Evolutionary conservation across 148 eudicot species (phyloP), one percentile per base, ranked within the genome.

Genomic region (Arbutus unedo): DNA sequence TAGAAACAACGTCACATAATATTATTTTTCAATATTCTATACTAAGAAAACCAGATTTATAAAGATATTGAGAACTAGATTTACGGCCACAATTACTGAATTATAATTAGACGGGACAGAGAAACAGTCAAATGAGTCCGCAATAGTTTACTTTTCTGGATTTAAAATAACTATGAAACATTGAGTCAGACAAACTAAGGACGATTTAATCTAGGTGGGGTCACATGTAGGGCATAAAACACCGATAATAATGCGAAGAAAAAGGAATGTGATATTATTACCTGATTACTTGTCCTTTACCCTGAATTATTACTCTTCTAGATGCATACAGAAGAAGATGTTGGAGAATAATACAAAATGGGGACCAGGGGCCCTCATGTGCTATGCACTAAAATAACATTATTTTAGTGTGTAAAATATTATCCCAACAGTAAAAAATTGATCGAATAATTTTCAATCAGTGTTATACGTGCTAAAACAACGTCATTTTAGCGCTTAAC

Each of bases 121-220:
- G 62, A 54, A 81, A 89, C 87, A 85, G 85, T 89, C 87, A 86
- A 86, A 89, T 78, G 38, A 31, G 67, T 85, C 53, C 49, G 38
- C 21, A 74, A 21, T 31, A 53, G 71, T 19, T 55, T 78, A 43
- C 50, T 41, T 49, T 53, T 1, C 68, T 16, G 19, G 41, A 38
- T 57, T 57, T 11, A 23, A 4, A 45, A 43, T 8, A 18, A 18
- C 0, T 18, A 6, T 21, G 50, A 53, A 25, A 11, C n/a, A n/a
- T n/a, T 2, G 2, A 54, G 55, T 16, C 67, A 11, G 49, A 18
- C 6, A 54, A 56, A 16, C 19, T 56, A 67, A 49, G 38, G 14
- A 15, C 59, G 60, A 76, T 15, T 6, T 66, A 41, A n/a, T n/a
- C n/a, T n/a, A 64, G 66, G 64, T 25, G 76, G 79, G 81, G 38